Base-by-base conservation (phyloP, 176 grass and related monocot species). In the Melocanna baccifera region DNA sequence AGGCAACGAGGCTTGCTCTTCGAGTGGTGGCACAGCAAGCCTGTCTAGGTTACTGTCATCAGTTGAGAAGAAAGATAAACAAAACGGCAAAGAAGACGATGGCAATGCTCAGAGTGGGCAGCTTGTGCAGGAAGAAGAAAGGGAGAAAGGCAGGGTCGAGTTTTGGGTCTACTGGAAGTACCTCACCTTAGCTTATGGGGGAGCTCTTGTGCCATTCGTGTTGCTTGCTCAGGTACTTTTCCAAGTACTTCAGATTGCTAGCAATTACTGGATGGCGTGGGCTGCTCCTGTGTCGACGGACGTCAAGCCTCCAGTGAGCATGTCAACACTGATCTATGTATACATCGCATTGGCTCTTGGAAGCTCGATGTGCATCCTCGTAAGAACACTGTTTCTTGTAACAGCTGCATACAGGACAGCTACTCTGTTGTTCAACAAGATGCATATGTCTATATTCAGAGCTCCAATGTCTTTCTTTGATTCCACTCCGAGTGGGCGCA, bases 211-310 rank as follows among this genome's bases (percentile, higher is more conserved):
- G 4, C 95, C 95, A 6, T 68, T 93, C 4, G 83, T 97, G 78
- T 75, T 97, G 71, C 75, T 93, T 67, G 86, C 82, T 3, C 92
- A 97, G 73, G 78, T 94, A 86, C 82, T 92, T 85, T 94, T 97
- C 66, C 90, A 97, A 79, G 73, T 90, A 81, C 87, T 94, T 90
- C 92, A 93, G 78, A 97, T 97, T 67, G 86, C 47, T 47, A 94
- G 95, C 83, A 97, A 97, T 82, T 97, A 93, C 76, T 97, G 92
- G 95, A 94, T 97, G 92, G 89, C 91, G 22, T 94, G 90, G 92
- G 92, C 90, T 58, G 61, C 87, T 69, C 95, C 95, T 9, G 91
- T 91, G 5, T 94, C 95, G 0, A 80, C 84, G 69, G 91, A 91
- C 0, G 64, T 63, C 13, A 37, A 89, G 30, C 77, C 92, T 75